Conservation (phyloP, 2,329 filamentous ascomycete species). For the Fusarium setosum region DNA sequence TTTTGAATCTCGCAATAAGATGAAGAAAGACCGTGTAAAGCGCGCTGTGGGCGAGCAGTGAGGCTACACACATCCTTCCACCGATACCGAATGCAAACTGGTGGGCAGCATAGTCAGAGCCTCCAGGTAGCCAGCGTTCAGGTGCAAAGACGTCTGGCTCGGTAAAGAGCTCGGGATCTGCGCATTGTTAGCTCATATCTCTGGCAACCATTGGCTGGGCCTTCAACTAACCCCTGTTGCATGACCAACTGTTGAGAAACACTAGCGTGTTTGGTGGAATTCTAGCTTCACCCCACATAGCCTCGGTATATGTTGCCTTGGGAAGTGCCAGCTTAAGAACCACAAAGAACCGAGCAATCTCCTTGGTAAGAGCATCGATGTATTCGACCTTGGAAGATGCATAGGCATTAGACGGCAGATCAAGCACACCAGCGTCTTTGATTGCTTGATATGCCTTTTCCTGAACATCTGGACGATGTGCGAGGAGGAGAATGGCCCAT, state of each 20-base stretch:
- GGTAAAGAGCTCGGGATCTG: conserved; percentile 71
- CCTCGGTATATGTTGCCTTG: conserved; percentile 53
- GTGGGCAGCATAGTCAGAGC: conserved; percentile 49
- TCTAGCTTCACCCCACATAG: conserved; percentile 36
- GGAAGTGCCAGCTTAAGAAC: conserved; percentile 75
- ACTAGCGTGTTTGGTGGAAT: conserved; percentile 66
- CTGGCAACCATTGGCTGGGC: background rate
- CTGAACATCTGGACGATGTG: conserved; percentile 42
- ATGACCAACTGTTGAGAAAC: conserved; percentile 46
- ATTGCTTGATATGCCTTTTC: conserved; percentile 32
- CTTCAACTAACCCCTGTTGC: conserved; percentile 37
- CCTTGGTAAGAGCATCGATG: conserved; percentile 72
- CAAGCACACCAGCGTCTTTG: background rate
- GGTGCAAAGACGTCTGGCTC: conserved; percentile 70
- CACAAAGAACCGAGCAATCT: conserved; percentile 72
- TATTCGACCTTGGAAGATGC: conserved; percentile 69
- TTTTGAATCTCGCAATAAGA: conserved; percentile 55
- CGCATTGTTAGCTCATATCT: background rate
- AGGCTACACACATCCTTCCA: conserved; percentile 65
- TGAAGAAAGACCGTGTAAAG: conserved; percentile 64
- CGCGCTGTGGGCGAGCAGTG: conserved; percentile 64
- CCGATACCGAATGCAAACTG: conserved; percentile 67
- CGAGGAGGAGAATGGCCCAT: conserved; percentile 44
- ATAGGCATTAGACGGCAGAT: conserved; percentile 5
- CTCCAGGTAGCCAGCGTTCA: conserved; percentile 54